Evolutionary conservation across 164 flowering plant genomes (phyloP), one percentile per base, ranked within the genome.

Genomic region (Echeveria elegans): DNA sequence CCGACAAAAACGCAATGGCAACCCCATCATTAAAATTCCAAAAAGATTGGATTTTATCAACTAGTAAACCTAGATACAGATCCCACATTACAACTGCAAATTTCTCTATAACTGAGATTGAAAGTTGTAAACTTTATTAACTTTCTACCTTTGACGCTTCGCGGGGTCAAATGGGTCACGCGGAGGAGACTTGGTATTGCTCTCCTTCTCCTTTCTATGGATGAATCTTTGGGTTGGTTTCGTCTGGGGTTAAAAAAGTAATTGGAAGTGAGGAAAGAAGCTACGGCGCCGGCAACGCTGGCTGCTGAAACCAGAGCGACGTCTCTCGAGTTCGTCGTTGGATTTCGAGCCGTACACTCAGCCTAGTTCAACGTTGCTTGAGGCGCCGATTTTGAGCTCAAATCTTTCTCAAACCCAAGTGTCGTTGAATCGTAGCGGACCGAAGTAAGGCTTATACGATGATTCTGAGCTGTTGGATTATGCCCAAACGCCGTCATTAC

Each of bases 1-100:
- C 94, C 1, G 98, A 90, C 26, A 90, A 78, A 75, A 93, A 93
- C 19, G 96, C 97, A 76, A 90, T 82, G 11, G 96, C 90, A 97
- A 93, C 90, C 98, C 98, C 98, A 90, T 10, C 96, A 83, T 72
- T n/a, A n/a, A 92, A 75, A 71, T 86, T 16, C 48, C 16, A 43
- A 43, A 43, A 43, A 43, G 48, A 43, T 43, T 43, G 48, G 48
- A 5, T 43, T 1, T 43, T 43, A 11, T 36, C 9, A 10, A 43
- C 15, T 43, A 11, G 18, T 43, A 10, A 16, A 16, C 48, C 14
- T 43, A 3, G n/a, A 36, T n/a, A n/a, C n/a, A n/a, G n/a, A n/a
- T n/a, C n/a, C n/a, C n/a, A n/a, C n/a, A n/a, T n/a, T n/a, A n/a
- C n/a, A n/a, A n/a, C n/a, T n/a, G n/a, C n/a, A n/a, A n/a, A n/a